Conservation (phyloP, 2,329 filamentous ascomycete genomes). For the Phoma sp. region DNA sequence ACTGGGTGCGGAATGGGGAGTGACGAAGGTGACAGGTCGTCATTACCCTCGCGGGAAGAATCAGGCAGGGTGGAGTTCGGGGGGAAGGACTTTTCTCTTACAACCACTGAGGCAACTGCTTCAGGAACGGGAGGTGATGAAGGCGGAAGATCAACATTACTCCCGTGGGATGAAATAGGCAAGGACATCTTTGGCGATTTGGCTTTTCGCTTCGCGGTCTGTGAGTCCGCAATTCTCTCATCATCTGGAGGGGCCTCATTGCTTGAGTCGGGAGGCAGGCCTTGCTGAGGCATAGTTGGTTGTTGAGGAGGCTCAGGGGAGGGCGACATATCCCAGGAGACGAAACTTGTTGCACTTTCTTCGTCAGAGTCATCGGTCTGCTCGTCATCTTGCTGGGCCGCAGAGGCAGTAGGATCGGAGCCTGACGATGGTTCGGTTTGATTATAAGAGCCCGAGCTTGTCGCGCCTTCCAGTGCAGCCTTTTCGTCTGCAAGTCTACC, state of each 20-base stretch:
- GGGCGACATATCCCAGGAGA: conserved; percentile 31
- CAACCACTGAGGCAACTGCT: too few relatives aligned
- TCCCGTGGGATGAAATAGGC: conserved; percentile 20
- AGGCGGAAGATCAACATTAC: conserved; percentile 9
- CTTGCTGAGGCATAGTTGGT: conserved; percentile 6
- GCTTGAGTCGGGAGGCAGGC: conserved; percentile 42
- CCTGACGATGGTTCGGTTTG: conserved; percentile 26
- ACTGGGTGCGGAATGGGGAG: conserved; percentile 12
- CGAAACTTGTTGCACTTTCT: conserved; percentile 14
- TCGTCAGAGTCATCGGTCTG: conserved; percentile 9
- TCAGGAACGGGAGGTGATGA: conserved; percentile 26
- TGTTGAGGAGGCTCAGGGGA: conserved; percentile 25
- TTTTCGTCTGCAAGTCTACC: conserved; percentile 25
- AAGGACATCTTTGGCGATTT: background rate
- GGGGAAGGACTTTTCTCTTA: too few relatives aligned
- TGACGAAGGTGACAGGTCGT: conserved; percentile 23
- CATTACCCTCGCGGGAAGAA: conserved; percentile 21
- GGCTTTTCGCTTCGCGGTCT: background rate
- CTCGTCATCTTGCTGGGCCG: conserved; percentile 1
- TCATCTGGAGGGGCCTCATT: conserved; percentile 12
- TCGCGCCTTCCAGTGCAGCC: conserved; percentile 16
- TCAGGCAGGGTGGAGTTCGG: background rate
- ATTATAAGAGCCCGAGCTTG: conserved; percentile 16
- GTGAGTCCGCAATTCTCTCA: background rate
- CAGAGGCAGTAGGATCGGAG: conserved; percentile 7